A percentile compares a stretch with the other conserved stretches of the same genome.
Conservation (phyloP, 352 stramenopile species). For the Phytopythium ostracodes region DNA sequence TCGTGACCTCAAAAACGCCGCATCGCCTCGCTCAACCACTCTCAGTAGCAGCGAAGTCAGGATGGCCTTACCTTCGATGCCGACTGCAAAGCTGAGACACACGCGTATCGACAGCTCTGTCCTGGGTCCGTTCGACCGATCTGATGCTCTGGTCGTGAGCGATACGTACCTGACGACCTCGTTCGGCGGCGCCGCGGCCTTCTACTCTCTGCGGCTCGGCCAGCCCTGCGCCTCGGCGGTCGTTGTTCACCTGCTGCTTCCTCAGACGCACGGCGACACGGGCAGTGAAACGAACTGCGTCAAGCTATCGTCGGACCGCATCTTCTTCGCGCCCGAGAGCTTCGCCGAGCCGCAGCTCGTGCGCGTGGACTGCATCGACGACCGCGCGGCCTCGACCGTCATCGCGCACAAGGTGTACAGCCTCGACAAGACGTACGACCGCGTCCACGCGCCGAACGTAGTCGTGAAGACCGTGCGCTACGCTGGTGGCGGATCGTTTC, state of each 20-base stretch:
- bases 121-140: constrained; percentile 9
- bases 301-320: constrained; percentile 53
- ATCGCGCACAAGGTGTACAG: constrained; percentile 64
- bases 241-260: constrained; percentile 62
- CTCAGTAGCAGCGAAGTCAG: neutral
- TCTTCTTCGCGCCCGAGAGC: constrained; percentile 70
- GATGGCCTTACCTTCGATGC: neutral
- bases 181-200: constrained; percentile 53
- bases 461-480: neutral
- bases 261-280: constrained; percentile 24
- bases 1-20: neutral
- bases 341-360: constrained; percentile 57
- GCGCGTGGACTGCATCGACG: constrained; percentile 50
- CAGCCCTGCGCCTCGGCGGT: constrained; percentile 59
- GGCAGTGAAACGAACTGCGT: constrained; percentile 16
- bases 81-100: neutral
- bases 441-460: constrained; percentile 18
- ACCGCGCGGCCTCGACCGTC: constrained; percentile 33
- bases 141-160: constrained; percentile 34
- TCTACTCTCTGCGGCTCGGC: constrained; percentile 56
- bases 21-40: neutral
- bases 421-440: constrained; percentile 62
- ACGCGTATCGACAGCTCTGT: neutral
- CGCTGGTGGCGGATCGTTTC: constrained; percentile 13
- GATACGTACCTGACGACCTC: constrained; percentile 43